phyloP scores from a whole-genome alignment of 2,329 filamentous ascomycete species.

The Aspergillus eucalypticola region DNA sequence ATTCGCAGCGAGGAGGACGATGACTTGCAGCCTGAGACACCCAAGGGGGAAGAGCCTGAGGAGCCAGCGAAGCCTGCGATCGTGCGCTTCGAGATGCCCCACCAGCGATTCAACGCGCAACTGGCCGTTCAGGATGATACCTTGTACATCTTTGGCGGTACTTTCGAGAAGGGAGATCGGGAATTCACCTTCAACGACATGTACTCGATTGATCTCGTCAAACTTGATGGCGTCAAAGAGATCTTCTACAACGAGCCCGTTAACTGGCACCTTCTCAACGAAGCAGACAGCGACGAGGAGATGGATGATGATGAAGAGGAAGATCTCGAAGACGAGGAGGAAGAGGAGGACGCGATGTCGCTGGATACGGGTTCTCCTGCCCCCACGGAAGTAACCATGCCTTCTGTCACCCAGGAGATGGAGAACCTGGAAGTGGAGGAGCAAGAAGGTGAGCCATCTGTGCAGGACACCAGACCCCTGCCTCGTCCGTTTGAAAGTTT shows the following conservation, averaged over 20 bases:
- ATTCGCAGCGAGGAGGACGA: slow-evolving; percentile 55
- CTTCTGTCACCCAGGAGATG: slow-evolving; percentile 39
- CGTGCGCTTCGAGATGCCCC: slow-evolving; percentile 78
- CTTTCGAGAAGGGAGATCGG: slow-evolving; percentile 89
- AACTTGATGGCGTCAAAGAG: slow-evolving; percentile 90
- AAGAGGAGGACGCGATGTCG: slow-evolving; percentile 50
- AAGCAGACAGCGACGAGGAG: slow-evolving; percentile 61
- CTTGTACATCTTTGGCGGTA: slow-evolving; percentile 92
- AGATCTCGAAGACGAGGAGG: slow-evolving; percentile 46
- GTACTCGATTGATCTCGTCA: slow-evolving; percentile 89
- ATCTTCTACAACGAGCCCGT: slow-evolving; percentile 82
- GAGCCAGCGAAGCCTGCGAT: slow-evolving; percentile 60
- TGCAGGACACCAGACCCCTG: slow-evolving; percentile 75
- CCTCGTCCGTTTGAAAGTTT: slow-evolving; percentile 81
- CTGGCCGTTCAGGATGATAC: slow-evolving; percentile 88
- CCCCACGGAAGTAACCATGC: slow-evolving; percentile 39
- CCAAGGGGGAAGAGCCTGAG: slow-evolving; percentile 55
- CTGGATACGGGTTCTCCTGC: slow-evolving; percentile 39
- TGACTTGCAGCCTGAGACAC: slow-evolving; percentile 43
- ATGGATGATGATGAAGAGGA: slow-evolving; percentile 48
- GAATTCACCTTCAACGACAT: slow-evolving; percentile 97
- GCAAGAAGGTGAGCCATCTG: slow-evolving; percentile 44
- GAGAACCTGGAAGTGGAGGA: slow-evolving; percentile 43
- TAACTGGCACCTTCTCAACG: slow-evolving; percentile 73
- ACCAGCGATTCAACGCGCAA: slow-evolving; percentile 86